Evolutionary conservation across 2,329 filamentous ascomycete genomes (phyloP).

Genomic region (Sclerotinia glacialis): DNA sequence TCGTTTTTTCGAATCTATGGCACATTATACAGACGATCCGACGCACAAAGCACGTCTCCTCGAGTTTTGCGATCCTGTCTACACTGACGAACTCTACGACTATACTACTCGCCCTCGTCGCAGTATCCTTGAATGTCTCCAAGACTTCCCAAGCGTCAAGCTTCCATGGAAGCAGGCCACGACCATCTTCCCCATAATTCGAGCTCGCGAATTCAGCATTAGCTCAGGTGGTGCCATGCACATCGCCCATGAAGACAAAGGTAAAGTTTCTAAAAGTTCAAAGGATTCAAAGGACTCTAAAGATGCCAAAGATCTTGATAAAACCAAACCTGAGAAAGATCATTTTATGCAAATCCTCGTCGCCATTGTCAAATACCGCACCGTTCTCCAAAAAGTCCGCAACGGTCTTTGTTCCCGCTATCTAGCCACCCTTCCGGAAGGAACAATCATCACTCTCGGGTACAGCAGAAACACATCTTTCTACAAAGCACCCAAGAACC

Average conservation of each 20-base stretch:
- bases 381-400: constrained; percentile 77
- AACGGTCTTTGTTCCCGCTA: constrained; percentile 91
- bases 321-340: constrained; percentile 25
- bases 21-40: constrained; percentile 68
- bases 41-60: constrained; percentile 77
- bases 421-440: constrained; percentile 64
- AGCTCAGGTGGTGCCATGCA: constrained; percentile 61
- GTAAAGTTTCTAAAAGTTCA: neutral
- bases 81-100: constrained; percentile 89
- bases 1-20: constrained; percentile 76
- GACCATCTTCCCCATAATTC: constrained; percentile 74
- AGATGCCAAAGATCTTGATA: neutral
- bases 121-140: constrained; percentile 86
- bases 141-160: constrained; percentile 82
- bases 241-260: constrained; percentile 18
- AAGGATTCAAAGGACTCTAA: neutral
- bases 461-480: constrained; percentile 50
- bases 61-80: constrained; percentile 77
- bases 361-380: constrained; percentile 88
- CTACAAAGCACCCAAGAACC: constrained; percentile 50
- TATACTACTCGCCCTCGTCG: constrained; percentile 89
- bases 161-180: constrained; percentile 73
- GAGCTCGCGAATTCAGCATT: constrained; percentile 92
- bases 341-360: constrained; percentile 69
- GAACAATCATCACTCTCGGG: constrained; percentile 42